These are phyloP conservation scores for Myrica gale DNA, from an alignment of 306 rosid species.

Conservation along the genomic window DNA sequence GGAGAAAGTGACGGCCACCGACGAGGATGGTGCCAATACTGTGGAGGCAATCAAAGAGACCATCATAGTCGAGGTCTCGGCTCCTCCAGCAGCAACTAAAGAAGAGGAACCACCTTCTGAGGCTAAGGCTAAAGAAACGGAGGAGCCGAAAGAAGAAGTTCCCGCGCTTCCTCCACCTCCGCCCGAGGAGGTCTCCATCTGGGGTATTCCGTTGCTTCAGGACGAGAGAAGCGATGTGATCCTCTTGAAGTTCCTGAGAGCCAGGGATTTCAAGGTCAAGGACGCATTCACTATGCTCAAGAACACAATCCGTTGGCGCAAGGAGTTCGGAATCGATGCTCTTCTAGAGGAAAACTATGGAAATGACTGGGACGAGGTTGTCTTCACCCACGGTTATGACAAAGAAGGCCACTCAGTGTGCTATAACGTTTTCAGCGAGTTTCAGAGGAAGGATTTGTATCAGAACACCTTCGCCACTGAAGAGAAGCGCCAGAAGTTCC, in stretches of 20 bases:
- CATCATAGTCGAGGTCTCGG: conserved; percentile 44
- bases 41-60: conserved; percentile 70
- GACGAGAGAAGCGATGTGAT: conserved; percentile 80
- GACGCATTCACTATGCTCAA: conserved; percentile 82
- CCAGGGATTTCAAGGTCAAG: conserved; percentile 82
- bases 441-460: conserved; percentile 46
- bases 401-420: conserved; percentile 57
- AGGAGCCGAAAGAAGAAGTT: conserved; percentile 15
- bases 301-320: conserved; percentile 76
- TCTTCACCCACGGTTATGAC: conserved; percentile 50
- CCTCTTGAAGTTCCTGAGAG: conserved; percentile 73
- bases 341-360: conserved; percentile 48
- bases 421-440: conserved; percentile 57
- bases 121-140: conserved; percentile 17
- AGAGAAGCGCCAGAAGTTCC: conserved; percentile 44
- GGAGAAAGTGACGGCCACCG: conserved; percentile 19
- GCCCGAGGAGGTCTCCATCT: conserved; percentile 53
- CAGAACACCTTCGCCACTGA: conserved; percentile 46
- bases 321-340: conserved; percentile 62
- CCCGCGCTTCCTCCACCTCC: conserved; percentile 21
- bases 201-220: conserved; percentile 68
- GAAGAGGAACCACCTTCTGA: conserved; percentile 20
- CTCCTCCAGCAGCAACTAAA: conserved; percentile 12
- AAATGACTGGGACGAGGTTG: conserved; percentile 47
- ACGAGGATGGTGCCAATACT: conserved; percentile 66